Percentiles rank a stretch among this genome's conserved stretches.
Evolutionary conservation across 1,139 yeast species (phyloP).

Genomic region (Magnusiomyces sp.): DNA sequence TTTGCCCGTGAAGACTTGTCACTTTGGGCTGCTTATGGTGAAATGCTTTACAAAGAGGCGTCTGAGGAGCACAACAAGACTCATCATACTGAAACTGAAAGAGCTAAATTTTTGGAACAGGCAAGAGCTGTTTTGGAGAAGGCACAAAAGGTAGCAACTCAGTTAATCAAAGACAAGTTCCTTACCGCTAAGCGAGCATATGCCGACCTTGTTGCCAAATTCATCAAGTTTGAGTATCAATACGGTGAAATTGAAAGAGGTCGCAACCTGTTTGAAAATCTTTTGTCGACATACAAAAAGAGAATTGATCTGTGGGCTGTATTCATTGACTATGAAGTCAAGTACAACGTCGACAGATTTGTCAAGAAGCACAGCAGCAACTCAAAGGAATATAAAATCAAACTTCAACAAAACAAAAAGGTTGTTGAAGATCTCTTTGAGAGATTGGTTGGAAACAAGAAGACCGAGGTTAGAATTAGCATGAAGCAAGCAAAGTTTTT

Average conservation of each 20-base stretch:
- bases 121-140: constrained; percentile 12
- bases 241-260: constrained; percentile 93
- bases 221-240: constrained; percentile 78
- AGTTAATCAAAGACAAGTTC: constrained; percentile 6
- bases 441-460: constrained; percentile 38
- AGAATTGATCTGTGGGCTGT: constrained; percentile 93
- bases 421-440: constrained; percentile 68
- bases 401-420: constrained; percentile 35
- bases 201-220: constrained; percentile 46
- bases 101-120: constrained; percentile 5
- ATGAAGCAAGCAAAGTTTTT: constrained; percentile 91
- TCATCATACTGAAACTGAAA: constrained; percentile 1
- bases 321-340: constrained; percentile 86
- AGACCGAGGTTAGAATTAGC: constrained; percentile 47
- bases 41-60: constrained; percentile 54
- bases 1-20: constrained; percentile 55
- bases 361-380: neutral
- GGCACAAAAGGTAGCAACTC: constrained; percentile 9
- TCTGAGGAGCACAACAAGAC: constrained; percentile 9
- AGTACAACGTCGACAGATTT: constrained; percentile 36
- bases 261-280: constrained; percentile 87
- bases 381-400: neutral
- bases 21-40: constrained; percentile 75
- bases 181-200: constrained; percentile 8
- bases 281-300: constrained; percentile 82